A percentile compares a stretch with the other conserved stretches of the same genome.
Conservation (phyloP, 1,139 yeast genomes). For the Pichia sp. region DNA sequence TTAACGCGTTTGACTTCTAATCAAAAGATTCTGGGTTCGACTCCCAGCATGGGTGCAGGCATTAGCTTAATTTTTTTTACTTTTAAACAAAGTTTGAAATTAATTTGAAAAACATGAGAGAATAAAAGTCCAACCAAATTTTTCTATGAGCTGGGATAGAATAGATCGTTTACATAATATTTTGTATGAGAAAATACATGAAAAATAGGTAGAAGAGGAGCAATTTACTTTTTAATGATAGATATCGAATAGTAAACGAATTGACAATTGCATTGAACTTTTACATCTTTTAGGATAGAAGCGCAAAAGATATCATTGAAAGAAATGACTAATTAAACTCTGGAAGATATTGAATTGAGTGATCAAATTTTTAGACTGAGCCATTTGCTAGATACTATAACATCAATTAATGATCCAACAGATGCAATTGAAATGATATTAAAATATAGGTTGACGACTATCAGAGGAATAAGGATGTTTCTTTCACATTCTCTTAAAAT, state of each 20-base stretch:
- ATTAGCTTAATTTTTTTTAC: slow-evolving; percentile 2
- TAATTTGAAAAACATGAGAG: neutral
- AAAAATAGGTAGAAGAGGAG: slow-evolving; percentile 42
- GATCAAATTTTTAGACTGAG: slow-evolving; percentile 18
- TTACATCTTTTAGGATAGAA: slow-evolving; percentile 20
- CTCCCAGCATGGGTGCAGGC: slow-evolving; percentile 13
- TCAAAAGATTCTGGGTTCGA: slow-evolving; percentile 13
- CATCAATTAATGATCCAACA: slow-evolving; percentile 34
- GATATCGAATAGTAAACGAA: slow-evolving; percentile 37
- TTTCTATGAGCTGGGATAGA: neutral
- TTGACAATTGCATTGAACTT: slow-evolving; percentile 33
- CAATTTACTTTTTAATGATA: slow-evolving; percentile 40
- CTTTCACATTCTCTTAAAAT: slow-evolving; percentile 34
- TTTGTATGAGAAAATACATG: slow-evolving; percentile 28
- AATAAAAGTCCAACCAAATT: neutral
- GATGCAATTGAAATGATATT: slow-evolving; percentile 36
- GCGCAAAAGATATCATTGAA: slow-evolving; percentile 12
- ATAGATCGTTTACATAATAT: slow-evolving; percentile 22
- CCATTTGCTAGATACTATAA: slow-evolving; percentile 36
- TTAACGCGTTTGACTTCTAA: slow-evolving; percentile 4
- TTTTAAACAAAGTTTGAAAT: neutral
- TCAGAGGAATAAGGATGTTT: slow-evolving; percentile 37
- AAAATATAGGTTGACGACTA: slow-evolving; percentile 38
- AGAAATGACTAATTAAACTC: slow-evolving; percentile 11
- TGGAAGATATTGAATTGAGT: slow-evolving; percentile 7